A percentile compares a stretch with the other conserved stretches of the same genome.
Conservation (phyloP, 23 red algal genomes). For the Gracilariopsis chorda region DNA sequence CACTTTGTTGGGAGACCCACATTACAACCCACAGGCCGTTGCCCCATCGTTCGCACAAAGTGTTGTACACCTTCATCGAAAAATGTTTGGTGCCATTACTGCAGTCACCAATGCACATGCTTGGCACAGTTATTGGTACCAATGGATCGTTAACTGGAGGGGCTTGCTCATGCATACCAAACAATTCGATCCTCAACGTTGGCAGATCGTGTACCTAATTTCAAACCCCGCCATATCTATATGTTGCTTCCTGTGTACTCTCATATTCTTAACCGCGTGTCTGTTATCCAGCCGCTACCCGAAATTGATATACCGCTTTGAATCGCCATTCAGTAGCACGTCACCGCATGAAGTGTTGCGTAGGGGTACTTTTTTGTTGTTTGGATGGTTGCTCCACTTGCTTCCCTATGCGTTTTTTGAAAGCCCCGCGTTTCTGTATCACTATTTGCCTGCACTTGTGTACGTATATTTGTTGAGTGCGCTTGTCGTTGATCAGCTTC, state of each 20-base stretch:
- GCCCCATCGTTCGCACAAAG: constrained; percentile 6
- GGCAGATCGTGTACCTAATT: constrained; percentile 58
- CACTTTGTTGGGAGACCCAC: constrained; percentile 55
- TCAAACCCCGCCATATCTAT: constrained; percentile 45
- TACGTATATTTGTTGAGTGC: constrained; percentile 64
- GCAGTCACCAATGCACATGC: constrained; percentile 55
- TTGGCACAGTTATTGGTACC: constrained; percentile 70
- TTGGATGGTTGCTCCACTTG: constrained; percentile 50
- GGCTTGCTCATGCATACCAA: constrained; percentile 70
- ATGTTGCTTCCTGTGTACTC: background rate
- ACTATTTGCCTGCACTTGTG: constrained; percentile 70
- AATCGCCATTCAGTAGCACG: too few relatives aligned
- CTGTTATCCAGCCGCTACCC: background rate
- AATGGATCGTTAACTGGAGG: constrained; percentile 68
- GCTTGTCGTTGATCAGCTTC: constrained; percentile 48
- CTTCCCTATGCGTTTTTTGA: constrained; percentile 63
- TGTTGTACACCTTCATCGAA: constrained; percentile 50
- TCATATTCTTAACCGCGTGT: background rate
- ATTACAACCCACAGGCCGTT: background rate
- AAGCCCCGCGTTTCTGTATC: constrained; percentile 70
- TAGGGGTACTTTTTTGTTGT: constrained; percentile 16
- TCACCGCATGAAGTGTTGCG: background rate
- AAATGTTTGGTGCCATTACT: constrained; percentile 66
- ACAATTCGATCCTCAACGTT: background rate
- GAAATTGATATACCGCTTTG: background rate